A percentile compares a stretch with the other conserved stretches of the same genome.
phyloP scores from a whole-genome alignment of 768 basidiomycete genomes.

The Guyanaporus albipodus region DNA sequence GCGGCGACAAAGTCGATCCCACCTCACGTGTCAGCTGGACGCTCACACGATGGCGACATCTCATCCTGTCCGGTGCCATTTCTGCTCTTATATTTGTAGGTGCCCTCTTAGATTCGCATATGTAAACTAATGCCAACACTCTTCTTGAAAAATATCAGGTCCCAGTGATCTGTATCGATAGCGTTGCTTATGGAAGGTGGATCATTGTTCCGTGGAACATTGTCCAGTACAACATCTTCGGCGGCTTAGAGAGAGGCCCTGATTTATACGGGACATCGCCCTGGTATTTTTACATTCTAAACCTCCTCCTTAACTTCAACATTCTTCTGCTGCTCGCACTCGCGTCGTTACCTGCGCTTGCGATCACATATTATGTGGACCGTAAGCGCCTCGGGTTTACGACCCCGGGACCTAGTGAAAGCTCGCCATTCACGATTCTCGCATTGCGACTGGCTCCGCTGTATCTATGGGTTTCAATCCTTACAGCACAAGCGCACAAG shows the following conservation, averaged over 20 bases:
- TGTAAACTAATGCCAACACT: background rate
- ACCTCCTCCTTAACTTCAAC: constrained; percentile 95
- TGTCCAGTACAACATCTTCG: constrained; percentile 88
- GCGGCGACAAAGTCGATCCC: constrained; percentile 58
- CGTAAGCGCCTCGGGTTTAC: constrained; percentile 65
- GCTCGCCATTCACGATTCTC: constrained; percentile 76
- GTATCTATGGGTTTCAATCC: constrained; percentile 85
- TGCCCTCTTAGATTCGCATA: background rate
- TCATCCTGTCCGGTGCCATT: constrained; percentile 49
- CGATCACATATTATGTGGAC: constrained; percentile 71
- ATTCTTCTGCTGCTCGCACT: constrained; percentile 77
- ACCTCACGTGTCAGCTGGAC: constrained; percentile 51
- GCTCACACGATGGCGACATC: constrained; percentile 52
- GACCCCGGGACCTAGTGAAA: constrained; percentile 51
- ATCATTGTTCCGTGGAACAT: constrained; percentile 91
- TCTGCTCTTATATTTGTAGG: constrained; percentile 65
- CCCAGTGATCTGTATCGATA: constrained; percentile 81
- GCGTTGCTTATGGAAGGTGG: constrained; percentile 76
- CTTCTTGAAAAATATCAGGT: constrained; percentile 53
- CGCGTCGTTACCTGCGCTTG: constrained; percentile 72
- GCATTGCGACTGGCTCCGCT: constrained; percentile 78
- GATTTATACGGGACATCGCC: constrained; percentile 91
- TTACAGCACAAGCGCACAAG: constrained; percentile 86
- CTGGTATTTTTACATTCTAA: constrained; percentile 80
- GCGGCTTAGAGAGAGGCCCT: constrained; percentile 75